Evolutionary conservation across 2,329 filamentous ascomycete genomes (phyloP).

Genomic region (Alternaria gaisen): DNA sequence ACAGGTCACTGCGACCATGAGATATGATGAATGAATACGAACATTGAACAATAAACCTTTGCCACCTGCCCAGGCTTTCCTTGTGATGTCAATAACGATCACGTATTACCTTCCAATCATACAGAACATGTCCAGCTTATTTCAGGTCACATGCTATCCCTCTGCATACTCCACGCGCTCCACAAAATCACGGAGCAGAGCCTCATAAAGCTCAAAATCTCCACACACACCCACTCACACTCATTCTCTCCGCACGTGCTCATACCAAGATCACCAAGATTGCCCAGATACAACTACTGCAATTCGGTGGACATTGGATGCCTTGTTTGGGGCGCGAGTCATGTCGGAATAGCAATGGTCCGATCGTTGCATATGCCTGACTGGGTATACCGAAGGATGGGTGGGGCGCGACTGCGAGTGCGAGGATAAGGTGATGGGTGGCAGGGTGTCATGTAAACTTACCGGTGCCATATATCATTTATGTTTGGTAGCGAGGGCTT

Average conservation of each 20-base stretch:
- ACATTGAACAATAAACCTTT: not conserved
- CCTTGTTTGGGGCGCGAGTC: not conserved
- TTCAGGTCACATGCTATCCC: not conserved
- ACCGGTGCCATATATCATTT: not conserved
- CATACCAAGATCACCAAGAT: slow-evolving; percentile 3
- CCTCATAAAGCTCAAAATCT: not conserved
- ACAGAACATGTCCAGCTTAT: not conserved
- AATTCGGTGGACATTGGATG: not conserved
- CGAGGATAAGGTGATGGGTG: not conserved
- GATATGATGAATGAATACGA: slow-evolving; percentile 1
- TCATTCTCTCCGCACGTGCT: not conserved
- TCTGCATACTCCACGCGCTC: not conserved
- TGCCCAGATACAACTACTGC: not conserved
- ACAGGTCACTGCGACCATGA: not conserved
- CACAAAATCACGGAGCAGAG: not conserved
- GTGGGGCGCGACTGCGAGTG: not conserved
- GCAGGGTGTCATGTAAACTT: not conserved
- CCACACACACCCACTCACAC: not conserved
- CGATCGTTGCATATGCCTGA: not conserved
- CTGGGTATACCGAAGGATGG: not conserved
- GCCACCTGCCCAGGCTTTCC: not conserved
- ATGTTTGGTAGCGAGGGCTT: not conserved
- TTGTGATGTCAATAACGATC: not conserved
- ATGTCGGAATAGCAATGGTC: not conserved
- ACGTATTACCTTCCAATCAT: not conserved